Conservation (phyloP, 2,329 filamentous ascomycete genomes). For the Fusarium sp. region DNA sequence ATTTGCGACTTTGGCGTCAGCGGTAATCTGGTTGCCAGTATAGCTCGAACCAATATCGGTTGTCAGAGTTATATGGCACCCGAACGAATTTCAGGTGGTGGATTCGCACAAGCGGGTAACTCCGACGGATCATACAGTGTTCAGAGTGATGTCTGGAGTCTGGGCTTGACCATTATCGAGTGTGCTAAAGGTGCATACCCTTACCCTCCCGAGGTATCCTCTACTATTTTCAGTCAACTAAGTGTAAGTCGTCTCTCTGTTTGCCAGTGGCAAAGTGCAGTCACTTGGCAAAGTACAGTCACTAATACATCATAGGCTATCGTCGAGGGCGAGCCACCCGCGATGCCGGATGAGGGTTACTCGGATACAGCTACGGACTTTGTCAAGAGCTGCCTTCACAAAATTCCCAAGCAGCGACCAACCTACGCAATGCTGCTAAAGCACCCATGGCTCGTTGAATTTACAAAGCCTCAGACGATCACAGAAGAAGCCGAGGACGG, state of each 20-base stretch:
- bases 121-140: conserved; percentile 92
- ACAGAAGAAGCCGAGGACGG: conserved; percentile 75
- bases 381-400: conserved; percentile 89
- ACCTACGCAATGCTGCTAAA: conserved; percentile 90
- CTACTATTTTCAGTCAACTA: conserved; percentile 97
- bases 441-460: conserved; percentile 84
- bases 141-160: conserved; percentile 97
- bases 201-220: conserved; percentile 96
- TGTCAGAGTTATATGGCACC: conserved; percentile 99
- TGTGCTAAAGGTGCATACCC: conserved; percentile 95
- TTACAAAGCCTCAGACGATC: conserved; percentile 82
- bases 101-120: conserved; percentile 75
- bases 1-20: conserved; percentile 99
- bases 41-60: conserved; percentile 98
- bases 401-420: conserved; percentile 91
- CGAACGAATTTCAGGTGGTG: conserved; percentile 90
- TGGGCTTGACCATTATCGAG: conserved; percentile 94
- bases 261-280: neutral
- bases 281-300: conserved; percentile 1
- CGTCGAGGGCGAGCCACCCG: conserved; percentile 94
- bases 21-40: conserved; percentile 95
- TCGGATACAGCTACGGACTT: conserved; percentile 86
- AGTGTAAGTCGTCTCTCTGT: conserved; percentile 73
- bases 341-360: conserved; percentile 81
- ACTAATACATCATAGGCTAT: conserved; percentile 75